Percentiles rank a stretch among this genome's conserved stretches.
Conservation (phyloP, 495 filamentous ascomycete species). For the Penicillium coffeae region DNA sequence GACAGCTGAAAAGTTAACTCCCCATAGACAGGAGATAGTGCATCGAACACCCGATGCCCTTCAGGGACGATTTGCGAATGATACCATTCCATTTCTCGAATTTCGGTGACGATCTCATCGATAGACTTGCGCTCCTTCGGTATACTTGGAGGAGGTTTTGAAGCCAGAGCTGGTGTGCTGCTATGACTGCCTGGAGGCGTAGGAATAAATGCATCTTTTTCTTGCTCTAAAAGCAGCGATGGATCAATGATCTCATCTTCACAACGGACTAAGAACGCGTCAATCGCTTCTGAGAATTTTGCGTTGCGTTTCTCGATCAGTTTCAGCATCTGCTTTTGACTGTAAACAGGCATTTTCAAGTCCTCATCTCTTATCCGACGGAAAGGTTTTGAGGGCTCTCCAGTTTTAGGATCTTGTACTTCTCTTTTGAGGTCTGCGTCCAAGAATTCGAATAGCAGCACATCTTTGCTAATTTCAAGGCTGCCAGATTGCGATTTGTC, state of each 20-base stretch:
- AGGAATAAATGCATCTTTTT: slow-evolving; percentile 45
- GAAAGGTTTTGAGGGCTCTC: slow-evolving; percentile 61
- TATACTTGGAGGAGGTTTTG: slow-evolving; percentile 58
- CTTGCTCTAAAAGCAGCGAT: slow-evolving; percentile 54
- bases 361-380: slow-evolving; percentile 69
- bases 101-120: slow-evolving; percentile 78
- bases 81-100: slow-evolving; percentile 82
- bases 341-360: slow-evolving; percentile 89
- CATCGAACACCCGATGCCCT: slow-evolving; percentile 88
- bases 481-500: slow-evolving; percentile 30
- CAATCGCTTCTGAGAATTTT: slow-evolving; percentile 78
- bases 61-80: slow-evolving; percentile 90
- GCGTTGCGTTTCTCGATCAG: slow-evolving; percentile 88
- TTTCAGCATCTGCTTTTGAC: slow-evolving; percentile 84
- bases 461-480: slow-evolving; percentile 48
- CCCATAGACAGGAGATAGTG: slow-evolving; percentile 77
- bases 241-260: slow-evolving; percentile 63
- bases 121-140: slow-evolving; percentile 80
- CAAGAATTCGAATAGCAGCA: slow-evolving; percentile 86
- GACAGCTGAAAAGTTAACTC: slow-evolving; percentile 83
- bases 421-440: slow-evolving; percentile 88
- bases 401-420: slow-evolving; percentile 64
- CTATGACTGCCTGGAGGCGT: slow-evolving; percentile 43
- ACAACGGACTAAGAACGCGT: slow-evolving; percentile 72
- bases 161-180: slow-evolving; percentile 40